Percentiles rank a stretch among this genome's conserved stretches.
phyloP scores from a whole-genome alignment of 352 stramenopile genomes.

The Phytopythium cucurbitacearum region DNA sequence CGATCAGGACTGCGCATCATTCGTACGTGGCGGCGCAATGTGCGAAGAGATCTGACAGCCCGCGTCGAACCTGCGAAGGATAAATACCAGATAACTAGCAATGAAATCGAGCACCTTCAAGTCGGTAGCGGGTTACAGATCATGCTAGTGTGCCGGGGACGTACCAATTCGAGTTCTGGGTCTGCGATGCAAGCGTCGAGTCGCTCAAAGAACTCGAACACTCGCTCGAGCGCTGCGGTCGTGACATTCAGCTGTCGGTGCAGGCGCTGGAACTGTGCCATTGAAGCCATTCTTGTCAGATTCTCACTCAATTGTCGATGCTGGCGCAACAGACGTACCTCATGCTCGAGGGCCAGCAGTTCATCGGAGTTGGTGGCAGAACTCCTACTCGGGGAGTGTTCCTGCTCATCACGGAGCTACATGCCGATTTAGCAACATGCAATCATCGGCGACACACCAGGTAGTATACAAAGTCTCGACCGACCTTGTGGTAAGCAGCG shows the following conservation, averaged over 20 bases:
- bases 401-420: neutral
- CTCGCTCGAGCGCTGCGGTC: constrained; percentile 34
- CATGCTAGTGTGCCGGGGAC: neutral
- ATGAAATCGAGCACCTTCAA: neutral
- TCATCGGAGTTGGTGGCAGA: neutral
- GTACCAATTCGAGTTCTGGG: constrained; percentile 33
- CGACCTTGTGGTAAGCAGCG: constrained; percentile 24
- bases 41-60: constrained; percentile 11
- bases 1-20: neutral
- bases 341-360: neutral
- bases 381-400: neutral
- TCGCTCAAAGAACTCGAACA: constrained; percentile 45
- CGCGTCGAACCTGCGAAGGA: constrained; percentile 9
- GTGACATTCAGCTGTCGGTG: constrained; percentile 27
- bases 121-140: neutral
- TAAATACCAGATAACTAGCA: constrained; percentile 1
- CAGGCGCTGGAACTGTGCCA: constrained; percentile 23
- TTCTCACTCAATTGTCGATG: too few relatives aligned
- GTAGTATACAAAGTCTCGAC: too few relatives aligned
- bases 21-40: constrained; percentile 4
- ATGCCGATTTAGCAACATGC: too few relatives aligned
- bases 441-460: too few relatives aligned
- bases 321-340: too few relatives aligned
- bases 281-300: too few relatives aligned
- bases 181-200: constrained; percentile 36